Evolutionary conservation across 805 yeast genomes (phyloP), one percentile per base, ranked within the genome.

Genomic region (Wickerhamomyces strasburgensis): DNA sequence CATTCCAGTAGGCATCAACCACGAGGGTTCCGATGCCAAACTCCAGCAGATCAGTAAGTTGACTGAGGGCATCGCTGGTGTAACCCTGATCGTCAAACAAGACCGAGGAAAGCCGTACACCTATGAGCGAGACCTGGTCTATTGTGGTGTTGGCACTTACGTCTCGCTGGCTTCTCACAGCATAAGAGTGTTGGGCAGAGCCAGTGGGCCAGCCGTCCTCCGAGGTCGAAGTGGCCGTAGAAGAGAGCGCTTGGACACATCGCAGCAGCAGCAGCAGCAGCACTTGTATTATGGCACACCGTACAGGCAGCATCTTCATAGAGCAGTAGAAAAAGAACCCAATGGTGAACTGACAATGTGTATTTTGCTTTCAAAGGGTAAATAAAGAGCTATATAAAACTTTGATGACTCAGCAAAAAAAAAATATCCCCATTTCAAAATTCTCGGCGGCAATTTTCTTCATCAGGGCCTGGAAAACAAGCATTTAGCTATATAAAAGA

Each of bases 1-100:
- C 73, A 48, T 73, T 74, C 67, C 75, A 72, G 53, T 78, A 79
- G 19, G 80, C 37, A 49, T 82, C 84, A 4, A 79, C 35, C 37
- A 62, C 57, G n/a, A 77, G 52, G 0, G 67, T 55, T 35, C 68
- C 70, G 1, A 69, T 58, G 0, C 84, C 84, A 2, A 57, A 56
- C 26, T 54, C 47, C 29, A 80, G 45, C 14, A 76, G 33, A 0
- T 44, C 37, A 5, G 48, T 35, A 2, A 72, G 45, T 2, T 43
- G 39, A 1, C 33, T 19, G 9, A 72, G 34, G 0, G 72, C 47
- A 1, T 51, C 45, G 0, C 54, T 27, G 7, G 57, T 60, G 31
- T 67, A 68, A 0, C 69, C 66, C 1, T 38, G 36, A 0, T 33
- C 33, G 9, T 58, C 48, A 36, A 62, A 67, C 2, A 73, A 27